phyloP scores from a whole-genome alignment of 495 filamentous ascomycete species.

The Aspergillus mulundensis region DNA sequence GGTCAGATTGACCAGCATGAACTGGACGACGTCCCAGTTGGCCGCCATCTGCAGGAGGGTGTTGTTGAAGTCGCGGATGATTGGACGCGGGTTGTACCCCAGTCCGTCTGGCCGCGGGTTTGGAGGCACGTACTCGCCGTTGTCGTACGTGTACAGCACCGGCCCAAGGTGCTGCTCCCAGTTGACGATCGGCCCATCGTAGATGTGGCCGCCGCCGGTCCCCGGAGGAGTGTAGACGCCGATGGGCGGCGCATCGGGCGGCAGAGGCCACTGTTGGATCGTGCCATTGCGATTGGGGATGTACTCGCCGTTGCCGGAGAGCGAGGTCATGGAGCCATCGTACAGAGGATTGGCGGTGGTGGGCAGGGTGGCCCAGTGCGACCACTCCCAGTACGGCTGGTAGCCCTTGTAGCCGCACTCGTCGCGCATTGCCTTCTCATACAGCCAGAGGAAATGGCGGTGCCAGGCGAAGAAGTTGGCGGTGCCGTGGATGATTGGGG shows the following conservation, averaged over 20 bases:
- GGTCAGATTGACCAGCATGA: neutral
- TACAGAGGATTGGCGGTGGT: neutral
- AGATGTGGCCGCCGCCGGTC: slow-evolving; percentile 5
- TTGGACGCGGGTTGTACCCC: neutral
- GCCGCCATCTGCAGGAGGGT: neutral
- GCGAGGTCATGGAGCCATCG: neutral
- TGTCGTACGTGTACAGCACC: neutral
- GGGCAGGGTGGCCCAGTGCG: neutral
- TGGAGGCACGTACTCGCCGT: neutral
- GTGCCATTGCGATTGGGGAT: slow-evolving; percentile 2
- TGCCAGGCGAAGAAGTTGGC: slow-evolving; percentile 10
- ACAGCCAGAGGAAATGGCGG: slow-evolving; percentile 5
- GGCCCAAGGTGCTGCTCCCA: slow-evolving; percentile 5
- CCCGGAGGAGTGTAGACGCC: neutral
- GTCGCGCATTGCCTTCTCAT: neutral
- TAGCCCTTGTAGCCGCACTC: slow-evolving; percentile 5
- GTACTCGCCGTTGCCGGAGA: neutral
- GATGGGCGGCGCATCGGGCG: neutral
- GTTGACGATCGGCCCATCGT: slow-evolving; percentile 3
- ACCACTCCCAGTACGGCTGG: slow-evolving; percentile 14
- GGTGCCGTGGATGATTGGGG: neutral
- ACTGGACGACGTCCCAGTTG: neutral
- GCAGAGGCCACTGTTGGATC: neutral
- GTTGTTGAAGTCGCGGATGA: neutral
- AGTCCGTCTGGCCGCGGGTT: neutral